Evolutionary conservation across 768 basidiomycete species (phyloP).

Genomic region (Boletus barrowsii): DNA sequence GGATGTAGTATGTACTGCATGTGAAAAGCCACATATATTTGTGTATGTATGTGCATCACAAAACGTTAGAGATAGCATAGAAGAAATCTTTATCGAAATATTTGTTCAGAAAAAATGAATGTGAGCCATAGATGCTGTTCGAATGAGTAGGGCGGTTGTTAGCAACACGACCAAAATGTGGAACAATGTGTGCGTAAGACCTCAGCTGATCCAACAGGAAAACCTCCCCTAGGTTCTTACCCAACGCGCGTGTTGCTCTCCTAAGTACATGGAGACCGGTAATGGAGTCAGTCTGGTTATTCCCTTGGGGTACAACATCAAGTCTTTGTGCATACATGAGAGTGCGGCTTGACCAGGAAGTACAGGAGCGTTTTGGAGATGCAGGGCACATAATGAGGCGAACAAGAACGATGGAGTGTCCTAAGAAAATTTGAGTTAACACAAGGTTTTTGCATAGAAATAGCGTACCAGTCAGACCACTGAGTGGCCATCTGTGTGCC

Average conservation of each 20-base stretch:
- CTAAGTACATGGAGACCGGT: not conserved
- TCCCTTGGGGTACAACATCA: not conserved
- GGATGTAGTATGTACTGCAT: too few relatives aligned
- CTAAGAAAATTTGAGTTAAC: not conserved
- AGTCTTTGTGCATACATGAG: not conserved
- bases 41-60: not conserved
- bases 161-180: not conserved
- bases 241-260: not conserved
- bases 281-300: not conserved
- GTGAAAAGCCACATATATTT: too few relatives aligned
- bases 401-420: not conserved
- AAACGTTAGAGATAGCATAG: not conserved
- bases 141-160: not conserved
- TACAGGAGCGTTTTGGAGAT: not conserved
- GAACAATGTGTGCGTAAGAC: not conserved
- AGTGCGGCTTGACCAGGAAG: not conserved
- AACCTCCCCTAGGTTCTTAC: not conserved
- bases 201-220: not conserved
- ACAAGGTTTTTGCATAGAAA: too few relatives aligned
- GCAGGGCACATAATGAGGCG: not conserved
- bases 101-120: not conserved
- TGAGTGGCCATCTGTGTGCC: too few relatives aligned
- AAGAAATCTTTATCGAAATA: slow-evolving; percentile 3
- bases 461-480: too few relatives aligned
- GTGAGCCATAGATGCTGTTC: not conserved